Evolutionary conservation across 75 land plant species (phyloP), one percentile per base, ranked within the genome.

Genomic region (Azolla pinnata): DNA sequence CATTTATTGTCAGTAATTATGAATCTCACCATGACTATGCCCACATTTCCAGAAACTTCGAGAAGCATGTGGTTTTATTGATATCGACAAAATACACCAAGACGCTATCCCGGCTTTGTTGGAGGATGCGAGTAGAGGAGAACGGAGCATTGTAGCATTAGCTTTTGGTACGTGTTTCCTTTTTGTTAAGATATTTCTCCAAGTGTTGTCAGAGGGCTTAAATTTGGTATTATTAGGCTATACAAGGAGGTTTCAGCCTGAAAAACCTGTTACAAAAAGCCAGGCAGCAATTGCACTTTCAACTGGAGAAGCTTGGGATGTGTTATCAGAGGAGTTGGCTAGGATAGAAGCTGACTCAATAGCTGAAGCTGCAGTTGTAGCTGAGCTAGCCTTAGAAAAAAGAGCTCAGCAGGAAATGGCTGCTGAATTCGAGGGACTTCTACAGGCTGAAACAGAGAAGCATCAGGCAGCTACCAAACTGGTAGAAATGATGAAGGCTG

Each of bases 111-210:
- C 98, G 59, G 87, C 96, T 57, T 60, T 93, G 42, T 64, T 74
- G 24, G 85, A 85, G 65, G 98, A 93, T 50, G 27, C 83, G 29
- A 61, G 75, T 49, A 56, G 83, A 27, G 96, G 87, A 52, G 96
- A 89, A 30, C 78, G 75, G 17, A 76, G 87, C 59, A 83, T 86
- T 21, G 73, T 74, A 44, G 64, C 86, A 34, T 65, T 78, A 47
- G 91, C 99, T 27, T 86, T 95, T 65, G 99, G 99, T 95, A 74
- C 12, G 44, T 24, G n/a, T n/a, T n/a, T n/a, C n/a, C n/a, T n/a
- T n/a, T n/a, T n/a, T n/a, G n/a, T n/a, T n/a, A n/a, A n/a, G n/a
- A n/a, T n/a, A n/a, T n/a, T n/a, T n/a, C n/a, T n/a, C n/a, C n/a
- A n/a, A n/a, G n/a, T n/a, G n/a, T n/a, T n/a, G n/a, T n/a, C n/a